Evolutionary conservation across 176 grass and related monocot species (phyloP).

Genomic region (Oryza nivara): DNA sequence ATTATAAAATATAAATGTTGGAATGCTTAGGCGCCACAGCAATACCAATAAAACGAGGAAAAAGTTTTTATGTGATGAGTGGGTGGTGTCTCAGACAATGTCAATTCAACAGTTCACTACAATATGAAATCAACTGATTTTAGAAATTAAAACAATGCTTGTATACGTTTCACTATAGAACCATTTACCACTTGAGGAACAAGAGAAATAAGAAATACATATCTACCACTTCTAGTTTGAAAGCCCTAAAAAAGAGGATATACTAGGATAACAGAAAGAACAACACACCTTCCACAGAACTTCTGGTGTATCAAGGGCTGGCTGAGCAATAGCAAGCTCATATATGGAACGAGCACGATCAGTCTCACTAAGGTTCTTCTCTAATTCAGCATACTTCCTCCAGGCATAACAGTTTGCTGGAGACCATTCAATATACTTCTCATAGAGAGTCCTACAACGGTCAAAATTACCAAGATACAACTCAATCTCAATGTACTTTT

Average conservation of each 20-base stretch:
- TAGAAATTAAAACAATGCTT: neutral
- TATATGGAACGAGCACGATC: conserved; percentile 83
- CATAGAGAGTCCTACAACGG: conserved; percentile 71
- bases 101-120: conserved; percentile 22
- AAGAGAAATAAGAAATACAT: neutral
- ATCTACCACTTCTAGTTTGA: neutral
- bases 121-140: neutral
- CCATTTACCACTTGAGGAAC: no score
- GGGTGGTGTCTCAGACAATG: neutral
- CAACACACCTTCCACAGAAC: conserved; percentile 73
- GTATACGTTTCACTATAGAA: no score
- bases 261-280: conserved; percentile 2
- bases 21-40: neutral
- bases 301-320: conserved; percentile 84
- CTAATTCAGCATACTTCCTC: conserved; percentile 87
- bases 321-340: conserved; percentile 82
- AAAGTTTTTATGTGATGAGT: neutral
- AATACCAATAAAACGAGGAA: neutral
- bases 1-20: neutral
- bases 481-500: conserved; percentile 93
- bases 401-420: conserved; percentile 86
- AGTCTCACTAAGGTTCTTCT: conserved; percentile 78
- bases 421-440: conserved; percentile 88
- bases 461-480: conserved; percentile 77
- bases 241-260: conserved; percentile 22